These are phyloP conservation scores for Pestalotiopsis fici DNA, from an alignment of 2,329 filamentous ascomycete genomes.

Conservation along the genomic window DNA sequence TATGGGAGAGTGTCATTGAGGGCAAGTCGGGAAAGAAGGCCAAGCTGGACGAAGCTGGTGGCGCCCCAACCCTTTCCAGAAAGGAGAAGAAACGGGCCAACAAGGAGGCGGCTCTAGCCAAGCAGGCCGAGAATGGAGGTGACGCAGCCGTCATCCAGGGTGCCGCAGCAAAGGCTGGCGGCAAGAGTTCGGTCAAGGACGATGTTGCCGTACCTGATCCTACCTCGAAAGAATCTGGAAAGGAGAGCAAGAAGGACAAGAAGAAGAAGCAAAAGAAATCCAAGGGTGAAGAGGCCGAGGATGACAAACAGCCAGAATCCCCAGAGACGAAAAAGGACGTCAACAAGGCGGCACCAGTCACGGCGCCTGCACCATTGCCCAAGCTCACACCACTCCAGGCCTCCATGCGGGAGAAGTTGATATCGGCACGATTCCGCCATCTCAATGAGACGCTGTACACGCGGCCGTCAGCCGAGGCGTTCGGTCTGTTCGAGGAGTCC, in stretches of 20 bases:
- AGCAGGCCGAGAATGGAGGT: neutral
- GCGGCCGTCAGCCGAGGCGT: conserved; percentile 80
- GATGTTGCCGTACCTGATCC: conserved; percentile 10
- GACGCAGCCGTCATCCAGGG: neutral
- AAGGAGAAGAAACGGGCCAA: conserved; percentile 26
- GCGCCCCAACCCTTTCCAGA: neutral
- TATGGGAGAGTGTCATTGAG: conserved; percentile 82
- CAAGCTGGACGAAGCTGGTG: conserved; percentile 18
- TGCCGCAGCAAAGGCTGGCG: conserved; percentile 15
- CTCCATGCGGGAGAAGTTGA: conserved; percentile 91
- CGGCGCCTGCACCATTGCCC: conserved; percentile 40
- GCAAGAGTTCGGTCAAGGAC: conserved; percentile 8
- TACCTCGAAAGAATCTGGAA: conserved; percentile 11
- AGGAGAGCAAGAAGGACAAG: conserved; percentile 22
- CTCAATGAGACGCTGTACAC: conserved; percentile 97
- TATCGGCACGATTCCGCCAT: conserved; percentile 94
- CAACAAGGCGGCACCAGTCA: conserved; percentile 19
- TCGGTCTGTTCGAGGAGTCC: conserved; percentile 77
- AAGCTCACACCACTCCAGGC: conserved; percentile 91
- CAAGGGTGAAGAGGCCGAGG: conserved; percentile 22
- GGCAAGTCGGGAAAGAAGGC: conserved; percentile 48
- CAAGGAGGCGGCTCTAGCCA: conserved; percentile 16
- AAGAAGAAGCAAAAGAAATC: conserved; percentile 32
- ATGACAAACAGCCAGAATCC: conserved; percentile 11
- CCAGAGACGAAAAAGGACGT: conserved; percentile 7